Conservation (phyloP, 2,329 filamentous ascomycete genomes). For the Boeremia exigua region DNA sequence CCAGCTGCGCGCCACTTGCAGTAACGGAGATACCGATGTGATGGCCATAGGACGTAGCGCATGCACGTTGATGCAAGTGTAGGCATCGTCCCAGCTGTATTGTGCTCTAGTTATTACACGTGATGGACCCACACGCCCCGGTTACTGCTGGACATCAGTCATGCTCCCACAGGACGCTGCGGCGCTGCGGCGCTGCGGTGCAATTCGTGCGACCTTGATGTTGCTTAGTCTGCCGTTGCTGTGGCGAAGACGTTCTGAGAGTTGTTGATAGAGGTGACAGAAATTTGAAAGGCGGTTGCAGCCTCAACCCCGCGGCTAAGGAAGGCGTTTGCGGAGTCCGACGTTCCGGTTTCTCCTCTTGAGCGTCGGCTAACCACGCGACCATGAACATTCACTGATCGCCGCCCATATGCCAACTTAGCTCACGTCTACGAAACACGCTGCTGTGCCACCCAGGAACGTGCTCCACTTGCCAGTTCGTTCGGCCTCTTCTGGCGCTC, state of each 20-base stretch:
- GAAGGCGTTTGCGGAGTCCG: conserved; percentile 24
- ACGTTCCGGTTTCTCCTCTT: conserved; percentile 31
- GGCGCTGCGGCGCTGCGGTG: conserved; percentile 15
- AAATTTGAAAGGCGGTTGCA: not conserved
- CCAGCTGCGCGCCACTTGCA: conserved; percentile 2
- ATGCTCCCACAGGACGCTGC: conserved; percentile 11
- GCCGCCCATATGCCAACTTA: conserved; percentile 15
- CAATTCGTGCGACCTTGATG: conserved; percentile 19
- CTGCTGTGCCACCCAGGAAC: conserved; percentile 37
- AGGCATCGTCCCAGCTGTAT: conserved; percentile 17
- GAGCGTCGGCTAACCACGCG: conserved; percentile 34
- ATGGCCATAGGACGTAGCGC: conserved; percentile 41
- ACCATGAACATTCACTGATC: conserved; percentile 36
- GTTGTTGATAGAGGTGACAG: conserved; percentile 1
- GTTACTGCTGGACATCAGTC: conserved; percentile 11
- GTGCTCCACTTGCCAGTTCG: conserved; percentile 31
- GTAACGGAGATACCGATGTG: conserved; percentile 24
- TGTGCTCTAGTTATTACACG: conserved; percentile 25
- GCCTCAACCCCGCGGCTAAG: conserved; percentile 16
- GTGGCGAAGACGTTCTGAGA: conserved; percentile 2
- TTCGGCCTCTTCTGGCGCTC: conserved; percentile 29
- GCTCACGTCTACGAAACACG: conserved; percentile 19
- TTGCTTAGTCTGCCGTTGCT: conserved; percentile 16
- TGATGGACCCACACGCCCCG: conserved; percentile 25
- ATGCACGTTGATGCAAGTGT: conserved; percentile 33